Base-by-base conservation (phyloP, 2,329 filamentous ascomycete genomes). In the Amauroascus verrucosus region DNA sequence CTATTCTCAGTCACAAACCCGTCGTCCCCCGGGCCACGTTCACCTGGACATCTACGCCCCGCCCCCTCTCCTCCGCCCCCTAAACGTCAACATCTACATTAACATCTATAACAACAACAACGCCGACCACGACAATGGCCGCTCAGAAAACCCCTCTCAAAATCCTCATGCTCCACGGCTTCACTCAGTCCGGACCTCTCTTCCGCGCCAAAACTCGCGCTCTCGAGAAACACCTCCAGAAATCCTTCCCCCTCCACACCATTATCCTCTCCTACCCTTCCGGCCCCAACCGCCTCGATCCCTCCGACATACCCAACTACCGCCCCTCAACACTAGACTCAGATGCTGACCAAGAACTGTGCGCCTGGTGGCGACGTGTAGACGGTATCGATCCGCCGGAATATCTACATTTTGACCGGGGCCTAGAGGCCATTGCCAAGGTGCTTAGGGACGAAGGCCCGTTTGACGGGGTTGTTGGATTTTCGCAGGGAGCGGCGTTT, bases 121-220 rank as follows among this genome's bases (percentile, higher is more conserved):
- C 45, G 18, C 9, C 28, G 9, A 20, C 14, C 8, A n/a, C 32
- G 11, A 48, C 32, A n/a, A 48, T 44, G 48, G 33, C 32, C 2
- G 26, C 48, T 32, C 18, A 43, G 8, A 51, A 55, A 45, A 30
- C 49, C 33, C 66, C 69, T 6, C 66, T 75, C 53, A 87, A 83
- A 68, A 83, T 90, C 58, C 75, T 90, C 43, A 88, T 89, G 84
- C 77, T 90, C 26, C 86, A 90, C 63, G 86, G 91, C 69, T 96
- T 83, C 78, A 95, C 91, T 6, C 91, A 97, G 75, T 94, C 87
- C 26, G 89, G 90, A 3, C 70, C 83, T 3, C 75, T 89, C 58
- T 96, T 96, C 79, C 84, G 82, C 66, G 80, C 84, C 68, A 96
- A 96, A 74, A 94, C 88, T 44, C 86, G 88, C 67, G 88, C 88